Percentiles rank a stretch among this genome's conserved stretches.
These are phyloP conservation scores for Calendula officinalis DNA, from an alignment of 129 eudicot genomes.

Conservation along the genomic window DNA sequence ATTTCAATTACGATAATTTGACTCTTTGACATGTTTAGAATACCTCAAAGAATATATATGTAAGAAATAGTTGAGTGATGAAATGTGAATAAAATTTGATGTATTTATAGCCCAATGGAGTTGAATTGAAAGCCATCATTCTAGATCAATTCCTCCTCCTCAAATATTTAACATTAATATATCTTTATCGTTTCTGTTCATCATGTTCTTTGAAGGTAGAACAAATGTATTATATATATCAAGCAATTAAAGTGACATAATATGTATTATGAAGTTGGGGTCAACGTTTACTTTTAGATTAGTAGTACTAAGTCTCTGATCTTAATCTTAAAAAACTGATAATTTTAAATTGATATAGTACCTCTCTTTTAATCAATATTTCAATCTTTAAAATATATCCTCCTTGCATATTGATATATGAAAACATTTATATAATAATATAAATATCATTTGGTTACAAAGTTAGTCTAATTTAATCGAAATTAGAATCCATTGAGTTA, in stretches of 20 bases:
- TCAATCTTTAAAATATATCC: too few species aligned
- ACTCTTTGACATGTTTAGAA: slow-evolving; percentile 15
- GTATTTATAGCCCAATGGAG: slow-evolving; percentile 20
- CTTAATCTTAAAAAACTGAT: too few species aligned
- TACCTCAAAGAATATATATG: background rate
- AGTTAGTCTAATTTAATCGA: too few species aligned
- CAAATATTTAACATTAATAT: background rate
- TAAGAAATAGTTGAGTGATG: slow-evolving; percentile 8
- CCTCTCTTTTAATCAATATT: too few species aligned
- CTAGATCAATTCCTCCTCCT: slow-evolving; percentile 4
- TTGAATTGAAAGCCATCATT: slow-evolving; percentile 10
- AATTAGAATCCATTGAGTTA: too few species aligned
- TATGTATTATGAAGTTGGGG: background rate
- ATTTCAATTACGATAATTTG: slow-evolving; percentile 24
- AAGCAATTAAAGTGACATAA: background rate
- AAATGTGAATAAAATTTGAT: background rate
- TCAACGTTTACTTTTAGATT: background rate
- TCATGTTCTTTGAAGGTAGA: background rate
- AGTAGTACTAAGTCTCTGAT: too few species aligned
- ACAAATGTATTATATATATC: background rate
- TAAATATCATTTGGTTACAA: too few species aligned
- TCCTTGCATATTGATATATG: too few species aligned
- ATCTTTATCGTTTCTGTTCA: background rate
- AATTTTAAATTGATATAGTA: too few species aligned
- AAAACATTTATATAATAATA: too few species aligned